Evolutionary conservation across 164 flowering plant genomes (phyloP).

Genomic region (Platanus orientalis): DNA sequence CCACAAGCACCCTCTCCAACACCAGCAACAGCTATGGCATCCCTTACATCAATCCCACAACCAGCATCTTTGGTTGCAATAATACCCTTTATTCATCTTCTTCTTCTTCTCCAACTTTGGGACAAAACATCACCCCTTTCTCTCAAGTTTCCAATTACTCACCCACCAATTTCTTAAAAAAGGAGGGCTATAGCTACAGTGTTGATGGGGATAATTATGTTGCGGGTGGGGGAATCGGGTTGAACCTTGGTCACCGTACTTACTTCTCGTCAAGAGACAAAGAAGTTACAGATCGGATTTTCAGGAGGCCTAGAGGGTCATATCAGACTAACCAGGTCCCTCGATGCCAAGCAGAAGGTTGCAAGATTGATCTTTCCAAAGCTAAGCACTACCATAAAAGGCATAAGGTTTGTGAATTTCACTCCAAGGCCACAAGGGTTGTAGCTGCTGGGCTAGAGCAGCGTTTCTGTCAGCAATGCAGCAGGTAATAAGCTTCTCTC

Average conservation of each 20-base stretch:
- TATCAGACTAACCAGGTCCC: conserved; percentile 21
- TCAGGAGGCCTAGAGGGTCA: conserved; percentile 23
- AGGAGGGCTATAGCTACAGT: conserved; percentile 1
- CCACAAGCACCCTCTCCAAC: background rate
- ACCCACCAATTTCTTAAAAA: conserved; percentile 14
- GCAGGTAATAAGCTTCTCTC: conserved; percentile 47
- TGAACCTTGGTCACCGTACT: conserved; percentile 28
- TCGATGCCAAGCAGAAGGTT: conserved; percentile 33
- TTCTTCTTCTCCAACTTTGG: background rate
- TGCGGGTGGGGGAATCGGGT: conserved; percentile 18
- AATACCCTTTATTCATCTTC: conserved; percentile 1
- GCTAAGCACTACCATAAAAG: conserved; percentile 90
- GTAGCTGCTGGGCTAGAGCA: conserved; percentile 80
- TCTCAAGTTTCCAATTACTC: conserved; percentile 11
- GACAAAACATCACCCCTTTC: background rate
- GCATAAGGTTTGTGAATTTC: conserved; percentile 83
- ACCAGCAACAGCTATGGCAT: conserved; percentile 8
- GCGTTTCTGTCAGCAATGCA: conserved; percentile 95
- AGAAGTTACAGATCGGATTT: conserved; percentile 18
- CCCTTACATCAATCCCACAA: conserved; percentile 17
- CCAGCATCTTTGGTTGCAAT: conserved; percentile 18
- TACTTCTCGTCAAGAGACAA: conserved; percentile 30
- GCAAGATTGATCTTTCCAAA: conserved; percentile 46
- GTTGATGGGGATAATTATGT: conserved; percentile 4
- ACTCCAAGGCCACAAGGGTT: conserved; percentile 75